Evolutionary conservation across 805 yeast genomes (phyloP).

Genomic region (Danielozyma ontarioensis): DNA sequence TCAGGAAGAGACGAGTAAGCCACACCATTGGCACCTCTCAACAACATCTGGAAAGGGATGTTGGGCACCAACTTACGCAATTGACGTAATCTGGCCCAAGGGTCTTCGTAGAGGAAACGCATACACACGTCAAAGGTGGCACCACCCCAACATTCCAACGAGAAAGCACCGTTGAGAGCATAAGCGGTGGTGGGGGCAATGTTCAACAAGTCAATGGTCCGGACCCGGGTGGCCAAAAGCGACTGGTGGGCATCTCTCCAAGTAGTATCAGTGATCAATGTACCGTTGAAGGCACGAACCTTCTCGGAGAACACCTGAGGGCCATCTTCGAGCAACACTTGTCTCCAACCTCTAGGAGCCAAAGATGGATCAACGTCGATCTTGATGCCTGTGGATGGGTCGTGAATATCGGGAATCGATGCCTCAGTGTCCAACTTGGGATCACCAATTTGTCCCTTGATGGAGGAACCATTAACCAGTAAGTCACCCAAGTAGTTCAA

Average conservation of each 20-base stretch:
- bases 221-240: conserved; percentile 90
- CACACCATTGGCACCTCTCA: conserved; percentile 99
- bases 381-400: conserved; percentile 51
- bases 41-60: conserved; percentile 98
- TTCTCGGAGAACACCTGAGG: conserved; percentile 87
- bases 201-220: conserved; percentile 86
- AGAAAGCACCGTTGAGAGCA: conserved; percentile 85
- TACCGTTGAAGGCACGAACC: conserved; percentile 79
- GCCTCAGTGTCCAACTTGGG: conserved; percentile 82
- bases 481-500: conserved; percentile 88
- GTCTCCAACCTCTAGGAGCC: conserved; percentile 82
- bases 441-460: conserved; percentile 90
- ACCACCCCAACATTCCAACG: conserved; percentile 99
- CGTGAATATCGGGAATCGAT: conserved; percentile 66
- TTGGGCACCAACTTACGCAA: conserved; percentile 90
- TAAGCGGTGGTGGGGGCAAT: conserved; percentile 93
- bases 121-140: conserved; percentile 98
- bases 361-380: conserved; percentile 53
- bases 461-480: conserved; percentile 93
- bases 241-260: conserved; percentile 99
- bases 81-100: conserved; percentile 93
- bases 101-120: conserved; percentile 98
- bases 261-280: conserved; percentile 94
- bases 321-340: conserved; percentile 76
- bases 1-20: conserved; percentile 98